phyloP scores from a whole-genome alignment of 192 early-diverging fungal genomes.

The Dimargaris cristalligena region DNA sequence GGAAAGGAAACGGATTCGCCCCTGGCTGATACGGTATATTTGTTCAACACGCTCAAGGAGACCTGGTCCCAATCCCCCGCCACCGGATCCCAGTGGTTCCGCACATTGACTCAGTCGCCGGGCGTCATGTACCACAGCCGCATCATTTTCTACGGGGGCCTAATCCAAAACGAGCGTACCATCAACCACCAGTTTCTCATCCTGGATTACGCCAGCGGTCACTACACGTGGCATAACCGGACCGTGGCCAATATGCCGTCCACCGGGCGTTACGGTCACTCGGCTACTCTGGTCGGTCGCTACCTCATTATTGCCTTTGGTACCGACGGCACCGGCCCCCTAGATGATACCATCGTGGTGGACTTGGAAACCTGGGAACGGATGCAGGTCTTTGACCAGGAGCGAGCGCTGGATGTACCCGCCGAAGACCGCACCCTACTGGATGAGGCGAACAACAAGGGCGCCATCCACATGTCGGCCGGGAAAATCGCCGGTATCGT shows the following conservation, averaged over 20 bases:
- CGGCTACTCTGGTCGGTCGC: not conserved
- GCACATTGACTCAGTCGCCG: not conserved
- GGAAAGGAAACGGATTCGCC: not conserved
- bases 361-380: not conserved
- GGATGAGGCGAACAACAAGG: not conserved
- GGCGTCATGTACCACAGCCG: not conserved
- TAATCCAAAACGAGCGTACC: not conserved
- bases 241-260: not conserved
- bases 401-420: not conserved
- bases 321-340: not conserved
- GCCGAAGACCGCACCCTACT: not conserved
- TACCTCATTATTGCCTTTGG: constrained; percentile 7
- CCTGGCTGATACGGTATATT: not conserved
- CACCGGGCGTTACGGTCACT: not conserved
- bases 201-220: not conserved
- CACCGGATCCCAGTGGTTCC: not conserved
- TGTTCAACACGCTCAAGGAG: not conserved
- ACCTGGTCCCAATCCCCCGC: not conserved
- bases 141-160: not conserved
- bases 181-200: not conserved
- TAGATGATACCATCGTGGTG: not conserved
- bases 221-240: constrained; percentile 1
- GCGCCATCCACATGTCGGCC: not conserved
- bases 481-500: not conserved
- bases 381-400: not conserved